Percentiles rank a stretch among this genome's conserved stretches.
Conservation (phyloP, 2,329 filamentous ascomycete species). For the Epicoccum nigrum region DNA sequence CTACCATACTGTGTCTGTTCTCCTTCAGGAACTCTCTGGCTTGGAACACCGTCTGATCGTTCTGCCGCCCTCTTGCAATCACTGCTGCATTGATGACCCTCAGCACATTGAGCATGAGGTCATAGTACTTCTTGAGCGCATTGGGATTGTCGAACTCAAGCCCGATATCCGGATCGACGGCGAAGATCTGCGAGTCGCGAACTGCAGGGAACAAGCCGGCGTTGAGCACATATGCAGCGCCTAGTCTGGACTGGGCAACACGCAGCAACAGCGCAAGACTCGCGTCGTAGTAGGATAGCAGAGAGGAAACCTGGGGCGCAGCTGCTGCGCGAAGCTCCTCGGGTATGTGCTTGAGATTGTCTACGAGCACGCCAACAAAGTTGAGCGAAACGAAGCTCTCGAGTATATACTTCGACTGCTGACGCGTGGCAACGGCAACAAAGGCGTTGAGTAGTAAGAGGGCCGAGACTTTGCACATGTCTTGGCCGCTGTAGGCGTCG, state of each 20-base stretch:
- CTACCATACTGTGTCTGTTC: constrained; percentile 82
- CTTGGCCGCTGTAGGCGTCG: constrained; percentile 85
- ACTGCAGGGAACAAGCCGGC: constrained; percentile 85
- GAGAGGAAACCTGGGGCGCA: constrained; percentile 57
- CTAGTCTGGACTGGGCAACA: constrained; percentile 81
- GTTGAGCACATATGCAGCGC: constrained; percentile 85
- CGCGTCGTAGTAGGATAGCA: constrained; percentile 70
- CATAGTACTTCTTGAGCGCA: constrained; percentile 81
- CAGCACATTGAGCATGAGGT: constrained; percentile 78
- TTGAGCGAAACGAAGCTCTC: constrained; percentile 84
- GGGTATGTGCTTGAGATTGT: constrained; percentile 80
- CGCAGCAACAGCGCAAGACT: constrained; percentile 83
- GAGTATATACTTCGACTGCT: constrained; percentile 75
- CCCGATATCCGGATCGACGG: constrained; percentile 89
- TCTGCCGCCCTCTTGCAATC: constrained; percentile 80
- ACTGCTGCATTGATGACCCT: constrained; percentile 83
- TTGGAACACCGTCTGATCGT: constrained; percentile 73
- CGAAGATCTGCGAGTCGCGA: constrained; percentile 82
- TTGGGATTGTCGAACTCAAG: constrained; percentile 72
- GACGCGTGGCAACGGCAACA: constrained; percentile 73
- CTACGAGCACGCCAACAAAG: constrained; percentile 87
- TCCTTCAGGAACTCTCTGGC: constrained; percentile 80
- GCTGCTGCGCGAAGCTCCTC: constrained; percentile 61
- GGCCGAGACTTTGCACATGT: constrained; percentile 81
- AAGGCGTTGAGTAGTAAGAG: constrained; percentile 82